Conservation (phyloP, 352 stramenopile genomes). For the Globisporangium radiosum region DNA sequence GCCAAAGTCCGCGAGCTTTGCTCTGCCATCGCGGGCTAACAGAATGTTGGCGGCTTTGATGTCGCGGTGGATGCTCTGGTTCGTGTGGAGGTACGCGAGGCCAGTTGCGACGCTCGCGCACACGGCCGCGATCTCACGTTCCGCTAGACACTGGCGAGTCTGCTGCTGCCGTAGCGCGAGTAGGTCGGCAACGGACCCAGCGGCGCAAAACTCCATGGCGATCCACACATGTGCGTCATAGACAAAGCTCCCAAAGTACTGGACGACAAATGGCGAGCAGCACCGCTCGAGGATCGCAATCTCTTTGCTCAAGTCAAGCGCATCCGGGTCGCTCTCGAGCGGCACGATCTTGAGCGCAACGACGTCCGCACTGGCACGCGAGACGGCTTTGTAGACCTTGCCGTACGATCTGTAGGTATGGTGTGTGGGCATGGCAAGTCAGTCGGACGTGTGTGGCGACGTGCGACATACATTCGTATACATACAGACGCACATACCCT, state of each 20-base stretch:
- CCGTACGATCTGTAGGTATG: constrained; percentile 48
- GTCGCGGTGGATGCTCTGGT: constrained; percentile 81
- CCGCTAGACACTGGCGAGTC: constrained; percentile 30
- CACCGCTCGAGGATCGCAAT: constrained; percentile 83
- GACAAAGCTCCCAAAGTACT: constrained; percentile 80
- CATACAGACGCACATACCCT: constrained; percentile 23
- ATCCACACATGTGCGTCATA: constrained; percentile 80
- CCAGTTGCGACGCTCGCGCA: constrained; percentile 65
- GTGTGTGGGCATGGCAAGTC: too few species aligned
- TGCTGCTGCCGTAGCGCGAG: constrained; percentile 32
- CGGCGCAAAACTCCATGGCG: constrained; percentile 86
- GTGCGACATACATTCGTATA: too few species aligned
- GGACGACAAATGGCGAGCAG: constrained; percentile 74
- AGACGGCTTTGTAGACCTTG: constrained; percentile 78
- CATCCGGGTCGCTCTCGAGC: constrained; percentile 56
- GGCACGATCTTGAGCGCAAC: constrained; percentile 85
- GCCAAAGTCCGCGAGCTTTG: constrained; percentile 88
- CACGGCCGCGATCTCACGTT: constrained; percentile 66
- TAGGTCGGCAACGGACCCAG: constrained; percentile 78
- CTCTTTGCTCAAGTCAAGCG: constrained; percentile 71
- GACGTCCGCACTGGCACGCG: constrained; percentile 46
- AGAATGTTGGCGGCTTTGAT: constrained; percentile 88
- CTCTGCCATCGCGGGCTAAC: constrained; percentile 48
- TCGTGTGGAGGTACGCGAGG: constrained; percentile 74
- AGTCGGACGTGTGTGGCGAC: too few species aligned